Percentiles rank a stretch among this genome's conserved stretches.
phyloP scores from a whole-genome alignment of 257 asterid species.

The Salvia hispanica region DNA sequence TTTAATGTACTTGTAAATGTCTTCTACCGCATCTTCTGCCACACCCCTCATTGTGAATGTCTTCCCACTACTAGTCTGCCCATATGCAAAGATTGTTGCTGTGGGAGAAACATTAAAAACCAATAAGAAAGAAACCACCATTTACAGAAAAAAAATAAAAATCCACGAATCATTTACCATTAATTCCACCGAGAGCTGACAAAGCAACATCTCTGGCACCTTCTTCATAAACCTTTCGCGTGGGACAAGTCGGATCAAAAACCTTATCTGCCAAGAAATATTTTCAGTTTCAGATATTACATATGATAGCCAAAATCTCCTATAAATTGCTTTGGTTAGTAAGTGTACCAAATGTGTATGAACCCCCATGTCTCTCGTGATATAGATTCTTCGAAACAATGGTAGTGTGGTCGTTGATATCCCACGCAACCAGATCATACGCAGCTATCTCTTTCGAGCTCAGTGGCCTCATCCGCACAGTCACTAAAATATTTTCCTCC shows the following conservation, averaged over 20 bases:
- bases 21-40: conserved; percentile 77
- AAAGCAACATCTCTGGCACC: conserved; percentile 93
- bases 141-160: conserved; percentile 16
- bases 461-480: conserved; percentile 87
- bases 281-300: conserved; percentile 7
- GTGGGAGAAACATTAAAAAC: conserved; percentile 29
- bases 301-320: background rate
- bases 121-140: background rate
- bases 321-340: background rate
- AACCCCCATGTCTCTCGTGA: conserved; percentile 74
- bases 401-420: conserved; percentile 57
- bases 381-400: conserved; percentile 76
- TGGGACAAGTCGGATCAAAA: conserved; percentile 68
- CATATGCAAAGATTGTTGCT: conserved; percentile 96
- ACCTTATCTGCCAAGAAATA: conserved; percentile 64
- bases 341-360: conserved; percentile 68
- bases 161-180: conserved; percentile 49
- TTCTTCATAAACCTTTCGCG: conserved; percentile 76
- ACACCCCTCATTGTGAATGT: conserved; percentile 96
- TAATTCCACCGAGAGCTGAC: conserved; percentile 86
- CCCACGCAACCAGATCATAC: conserved; percentile 93
- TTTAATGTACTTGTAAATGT: conserved; percentile 74
- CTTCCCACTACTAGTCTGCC: conserved; percentile 97
- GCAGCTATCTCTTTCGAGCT: conserved; percentile 81
- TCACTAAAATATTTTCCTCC: conserved; percentile 89